Conservation (phyloP, 805 yeast species). For the Naumovozyma dairenensis region DNA sequence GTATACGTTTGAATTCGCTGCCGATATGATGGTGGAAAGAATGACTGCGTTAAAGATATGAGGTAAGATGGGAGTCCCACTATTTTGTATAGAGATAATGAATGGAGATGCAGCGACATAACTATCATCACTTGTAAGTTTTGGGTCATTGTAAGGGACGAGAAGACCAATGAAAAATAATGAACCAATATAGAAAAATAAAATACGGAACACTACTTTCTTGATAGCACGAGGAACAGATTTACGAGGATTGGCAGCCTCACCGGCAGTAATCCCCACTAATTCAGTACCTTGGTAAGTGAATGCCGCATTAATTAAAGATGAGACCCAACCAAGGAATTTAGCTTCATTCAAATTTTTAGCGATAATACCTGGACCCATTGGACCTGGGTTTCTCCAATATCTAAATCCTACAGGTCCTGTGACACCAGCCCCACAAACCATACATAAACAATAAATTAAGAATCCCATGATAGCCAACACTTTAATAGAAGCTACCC, state of each 20-base stretch:
- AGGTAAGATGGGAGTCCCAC: conserved; percentile 59
- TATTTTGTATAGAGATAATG: conserved; percentile 57
- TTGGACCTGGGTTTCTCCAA: conserved; percentile 73
- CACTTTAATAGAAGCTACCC: conserved; percentile 61
- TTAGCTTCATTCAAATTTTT: conserved; percentile 41
- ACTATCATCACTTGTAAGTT: conserved; percentile 29
- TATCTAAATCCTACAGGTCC: conserved; percentile 74
- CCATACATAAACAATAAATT: conserved; percentile 57
- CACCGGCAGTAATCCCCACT: conserved; percentile 70
- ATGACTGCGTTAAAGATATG: conserved; percentile 66
- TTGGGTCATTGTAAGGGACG: conserved; percentile 59
- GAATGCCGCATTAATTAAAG: conserved; percentile 66
- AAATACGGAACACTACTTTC: conserved; percentile 56
- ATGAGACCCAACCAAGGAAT: conserved; percentile 61
- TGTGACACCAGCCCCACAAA: conserved; percentile 59
- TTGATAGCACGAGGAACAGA: conserved; percentile 64
- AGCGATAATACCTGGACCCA: conserved; percentile 57
- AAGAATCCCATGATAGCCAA: conserved; percentile 64
- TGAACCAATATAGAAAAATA: conserved; percentile 54
- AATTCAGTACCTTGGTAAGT: conserved; percentile 74
- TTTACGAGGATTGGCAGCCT: conserved; percentile 57
- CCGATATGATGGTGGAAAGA: conserved; percentile 58
- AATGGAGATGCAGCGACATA: conserved; percentile 58
- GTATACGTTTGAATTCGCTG: conserved; percentile 68
- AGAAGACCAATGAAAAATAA: conserved; percentile 60